Evolutionary conservation across 345 rosid genomes (phyloP).

Genomic region (Cardiospermum halicacabum): DNA sequence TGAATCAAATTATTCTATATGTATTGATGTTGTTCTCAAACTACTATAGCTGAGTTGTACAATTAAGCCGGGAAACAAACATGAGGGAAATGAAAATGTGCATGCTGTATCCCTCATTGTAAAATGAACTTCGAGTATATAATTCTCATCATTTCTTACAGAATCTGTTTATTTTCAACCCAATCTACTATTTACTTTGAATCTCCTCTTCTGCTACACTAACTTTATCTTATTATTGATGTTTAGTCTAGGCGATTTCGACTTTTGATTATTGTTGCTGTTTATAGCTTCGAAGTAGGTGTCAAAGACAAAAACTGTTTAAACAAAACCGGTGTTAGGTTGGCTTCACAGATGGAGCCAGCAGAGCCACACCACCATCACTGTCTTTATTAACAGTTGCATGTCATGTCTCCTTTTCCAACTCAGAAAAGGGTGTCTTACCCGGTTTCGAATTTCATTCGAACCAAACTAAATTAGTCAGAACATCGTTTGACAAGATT

Average conservation of each 20-base stretch:
- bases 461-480: no score
- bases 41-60: slow-evolving; percentile 28
- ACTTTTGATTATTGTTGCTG: not conserved
- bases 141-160: slow-evolving; percentile 1
- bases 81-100: slow-evolving; percentile 19
- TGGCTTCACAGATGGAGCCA: slow-evolving; percentile 2
- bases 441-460: no score
- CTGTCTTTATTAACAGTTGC: no score
- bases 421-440: no score
- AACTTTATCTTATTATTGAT: no score
- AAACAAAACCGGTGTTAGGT: not conserved
- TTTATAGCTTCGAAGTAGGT: not conserved
- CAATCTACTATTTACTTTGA: not conserved
- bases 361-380: not conserved
- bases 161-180: slow-evolving; percentile 1
- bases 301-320: not conserved
- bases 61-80: slow-evolving; percentile 32
- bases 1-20: slow-evolving; percentile 15
- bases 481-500: no score
- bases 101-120: slow-evolving; percentile 20
- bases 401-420: no score
- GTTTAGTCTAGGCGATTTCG: not conserved
- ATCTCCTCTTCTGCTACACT: no score
- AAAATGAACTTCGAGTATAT: slow-evolving; percentile 22
- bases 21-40: slow-evolving; percentile 22